Percentiles rank a stretch among this genome's conserved stretches.
Evolutionary conservation across 2,329 filamentous ascomycete species (phyloP).

Genomic region (Paecilomyces formosus): DNA sequence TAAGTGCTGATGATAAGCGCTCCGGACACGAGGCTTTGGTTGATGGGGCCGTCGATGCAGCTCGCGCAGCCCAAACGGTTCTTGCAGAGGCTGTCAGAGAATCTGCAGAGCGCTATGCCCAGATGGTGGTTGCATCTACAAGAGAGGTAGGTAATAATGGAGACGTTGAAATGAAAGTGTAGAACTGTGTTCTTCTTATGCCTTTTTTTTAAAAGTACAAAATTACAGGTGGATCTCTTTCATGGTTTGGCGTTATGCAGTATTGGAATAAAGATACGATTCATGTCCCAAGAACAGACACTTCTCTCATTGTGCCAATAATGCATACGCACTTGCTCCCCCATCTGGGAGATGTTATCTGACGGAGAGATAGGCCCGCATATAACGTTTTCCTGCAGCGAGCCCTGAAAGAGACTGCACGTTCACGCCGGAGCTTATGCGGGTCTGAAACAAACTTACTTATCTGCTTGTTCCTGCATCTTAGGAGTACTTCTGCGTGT

Average conservation of each 20-base stretch:
- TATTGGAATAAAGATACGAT: not conserved
- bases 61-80: constrained; percentile 51
- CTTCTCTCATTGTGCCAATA: not conserved
- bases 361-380: not conserved
- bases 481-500: not conserved
- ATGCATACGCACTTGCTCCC: not conserved
- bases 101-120: constrained; percentile 37
- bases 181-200: constrained; percentile 8
- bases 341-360: not conserved
- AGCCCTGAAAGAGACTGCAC: not conserved
- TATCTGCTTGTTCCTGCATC: not conserved
- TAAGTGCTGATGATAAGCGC: constrained; percentile 26
- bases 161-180: constrained; percentile 21
- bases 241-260: not conserved
- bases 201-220: not conserved
- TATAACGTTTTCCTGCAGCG: not conserved
- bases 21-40: constrained; percentile 46
- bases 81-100: constrained; percentile 56
- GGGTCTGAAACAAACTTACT: not conserved
- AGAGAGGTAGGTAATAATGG: constrained; percentile 3
- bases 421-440: not conserved
- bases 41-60: constrained; percentile 58
- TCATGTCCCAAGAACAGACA: not conserved
- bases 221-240: not conserved
- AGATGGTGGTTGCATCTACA: constrained; percentile 6